Base-by-base conservation (phyloP, 768 basidiomycete genomes). In the Kwoniella newhampshirensis region DNA sequence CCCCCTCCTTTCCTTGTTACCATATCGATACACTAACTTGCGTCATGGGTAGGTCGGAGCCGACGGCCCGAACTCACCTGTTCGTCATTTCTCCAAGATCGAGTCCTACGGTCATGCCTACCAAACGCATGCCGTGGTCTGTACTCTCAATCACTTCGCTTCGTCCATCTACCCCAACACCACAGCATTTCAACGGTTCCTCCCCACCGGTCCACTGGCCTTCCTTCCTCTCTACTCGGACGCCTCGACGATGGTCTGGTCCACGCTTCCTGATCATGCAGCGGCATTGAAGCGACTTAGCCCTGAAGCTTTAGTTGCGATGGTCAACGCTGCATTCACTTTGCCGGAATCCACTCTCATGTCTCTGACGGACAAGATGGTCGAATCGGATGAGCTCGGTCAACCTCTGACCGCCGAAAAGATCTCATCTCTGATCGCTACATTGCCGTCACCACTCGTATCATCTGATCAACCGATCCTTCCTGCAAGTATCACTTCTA, bases 31-130 rank as follows among this genome's bases (percentile, higher is more conserved):
- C n/a, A n/a, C n/a, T n/a, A n/a, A n/a, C n/a, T n/a, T n/a, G n/a
- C n/a, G n/a, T n/a, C n/a, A n/a, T n/a, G n/a, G 12, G 26, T 23
- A 59, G 89, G 84, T 98, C 30, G 94, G 96, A 17, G 94, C 96
- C 4, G 96, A 98, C 69, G 96, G 96, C 3, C 86, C 85, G 74
- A 93, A 91, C 69, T 97, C 93, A 0, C 92, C 93, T 11, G 96
- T 98, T 21, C 85, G 92, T 43, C 74, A 85, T 23, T 97, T 86
- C 71, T 87, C 92, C 0, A 81, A 85, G 23, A 96, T 97, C 61
- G 79, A 86, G 21, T 87, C 90, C 0, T 93, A 85, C 68, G 94
- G 94, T 2, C 96, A 93, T 87, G 81, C 86, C 0, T 99, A 99
- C 75, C 83, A 87, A 57, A 87, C 88, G 0, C 87, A 89, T 67